Evolutionary conservation across 495 filamentous ascomycete genomes (phyloP), one percentile per base, ranked within the genome.

Genomic region (Gamarada debralockiae): DNA sequence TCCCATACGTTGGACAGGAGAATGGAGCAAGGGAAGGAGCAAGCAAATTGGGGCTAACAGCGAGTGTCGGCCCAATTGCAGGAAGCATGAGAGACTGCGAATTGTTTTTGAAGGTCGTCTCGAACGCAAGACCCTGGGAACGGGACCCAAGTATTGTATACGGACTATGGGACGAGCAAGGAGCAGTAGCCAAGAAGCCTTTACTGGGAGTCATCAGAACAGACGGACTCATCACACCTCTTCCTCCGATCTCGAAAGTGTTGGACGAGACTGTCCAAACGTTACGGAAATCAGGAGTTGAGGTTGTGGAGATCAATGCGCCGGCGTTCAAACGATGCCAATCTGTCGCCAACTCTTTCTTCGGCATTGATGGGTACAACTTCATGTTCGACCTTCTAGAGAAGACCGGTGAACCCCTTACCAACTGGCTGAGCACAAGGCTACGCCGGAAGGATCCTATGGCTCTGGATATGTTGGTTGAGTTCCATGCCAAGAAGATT

Each of bases 181-280:
- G 58, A 62, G 50, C 41, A 7, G 22, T 60, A 1, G 17, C 55
- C 13, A 60, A 60, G n/a, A 68, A 70, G 18, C 61, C 76, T 34
- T 70, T 70, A 2, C 66, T 86, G 36, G 83, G 83, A 3, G 65
- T 86, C 2, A 65, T 85, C 2, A 67, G 73, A 9, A 73, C 69
- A 4, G 83, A 87, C 52, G 82, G 80, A 0, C 40, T 83, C 8
- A 73, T 77, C 15, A 69, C 70, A 5, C 84, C 84, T 1, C 67
- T 83, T 15, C 84, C 84, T 0, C 83, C 83, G 0, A 71, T 87
- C 6, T 58, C 64, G 3, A 70, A 68, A 7, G 58, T 82, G 0
- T 59, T 87, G 2, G 70, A 77, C 13, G 77, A 82, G 58, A 75
- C 83, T 0, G 67, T 74, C 0, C 24, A 58, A 7, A 59, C 52